Evolutionary conservation across 805 yeast genomes (phyloP).

Genomic region (Ogataea parapolymorpha): DNA sequence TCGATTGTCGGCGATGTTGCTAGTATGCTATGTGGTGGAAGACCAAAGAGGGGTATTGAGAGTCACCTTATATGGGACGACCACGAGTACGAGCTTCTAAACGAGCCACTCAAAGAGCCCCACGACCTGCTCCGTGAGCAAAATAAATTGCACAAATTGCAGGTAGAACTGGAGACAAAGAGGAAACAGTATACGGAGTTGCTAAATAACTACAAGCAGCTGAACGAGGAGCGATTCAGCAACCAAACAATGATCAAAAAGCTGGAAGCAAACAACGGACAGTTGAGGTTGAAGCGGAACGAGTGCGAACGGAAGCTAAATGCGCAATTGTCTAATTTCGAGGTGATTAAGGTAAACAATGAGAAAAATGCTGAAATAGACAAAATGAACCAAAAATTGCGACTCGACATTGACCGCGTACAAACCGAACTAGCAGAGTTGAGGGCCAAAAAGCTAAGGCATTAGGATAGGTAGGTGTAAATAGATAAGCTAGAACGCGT

Average conservation of each 20-base stretch:
- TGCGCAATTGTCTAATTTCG: constrained; percentile 27
- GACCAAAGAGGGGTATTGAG: background rate
- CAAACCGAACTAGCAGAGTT: constrained; percentile 19
- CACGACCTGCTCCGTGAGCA: constrained; percentile 11
- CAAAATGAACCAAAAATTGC: constrained; percentile 26
- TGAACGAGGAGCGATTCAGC: constrained; percentile 32
- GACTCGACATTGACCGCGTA: constrained; percentile 26
- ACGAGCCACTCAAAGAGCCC: constrained; percentile 4
- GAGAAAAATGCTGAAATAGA: constrained; percentile 31
- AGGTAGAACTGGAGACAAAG: constrained; percentile 16
- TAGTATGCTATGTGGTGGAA: constrained; percentile 5
- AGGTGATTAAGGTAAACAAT: constrained; percentile 32
- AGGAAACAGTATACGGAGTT: constrained; percentile 26
- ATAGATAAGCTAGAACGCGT: background rate
- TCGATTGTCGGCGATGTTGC: constrained; percentile 23
- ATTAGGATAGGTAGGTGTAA: background rate
- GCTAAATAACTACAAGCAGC: constrained; percentile 31
- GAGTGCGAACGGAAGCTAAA: constrained; percentile 20
- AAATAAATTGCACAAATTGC: constrained; percentile 11
- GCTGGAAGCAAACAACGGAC: constrained; percentile 18
- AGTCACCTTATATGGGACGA: constrained; percentile 8
- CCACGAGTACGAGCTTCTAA: constrained; percentile 11
- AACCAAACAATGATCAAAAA: constrained; percentile 24
- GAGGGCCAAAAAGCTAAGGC: constrained; percentile 5
- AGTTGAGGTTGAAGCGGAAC: constrained; percentile 15